phyloP scores from a whole-genome alignment of 257 asterid genomes.

The Salvia splendens region DNA sequence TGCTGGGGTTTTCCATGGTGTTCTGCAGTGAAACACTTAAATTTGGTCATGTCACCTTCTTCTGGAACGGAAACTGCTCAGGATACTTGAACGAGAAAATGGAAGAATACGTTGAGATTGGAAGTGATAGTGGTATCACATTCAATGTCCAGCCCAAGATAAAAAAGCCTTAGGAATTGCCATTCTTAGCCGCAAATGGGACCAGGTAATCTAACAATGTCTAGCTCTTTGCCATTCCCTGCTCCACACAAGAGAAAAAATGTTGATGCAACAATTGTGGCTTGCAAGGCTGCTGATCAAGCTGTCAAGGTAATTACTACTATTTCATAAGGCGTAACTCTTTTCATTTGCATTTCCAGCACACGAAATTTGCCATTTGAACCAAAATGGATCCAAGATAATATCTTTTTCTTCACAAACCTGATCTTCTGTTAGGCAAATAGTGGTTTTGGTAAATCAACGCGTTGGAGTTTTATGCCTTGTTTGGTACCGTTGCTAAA shows the following conservation, averaged over 20 bases:
- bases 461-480: too few species aligned
- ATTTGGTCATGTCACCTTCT: conserved; percentile 94
- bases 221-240: conserved; percentile 8
- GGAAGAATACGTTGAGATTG: conserved; percentile 95
- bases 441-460: too few species aligned
- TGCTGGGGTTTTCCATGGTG: background rate
- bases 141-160: conserved; percentile 91
- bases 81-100: conserved; percentile 69
- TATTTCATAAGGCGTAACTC: background rate
- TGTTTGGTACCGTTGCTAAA: too few species aligned
- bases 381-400: background rate
- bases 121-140: conserved; percentile 87
- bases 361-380: background rate
- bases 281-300: conserved; percentile 91
- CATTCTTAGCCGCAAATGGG: conserved; percentile 76
- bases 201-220: conserved; percentile 61
- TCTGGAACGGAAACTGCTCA: conserved; percentile 98
- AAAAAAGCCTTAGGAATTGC: conserved; percentile 96
- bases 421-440: background rate
- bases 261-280: conserved; percentile 84
- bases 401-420: background rate
- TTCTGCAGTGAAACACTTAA: conserved; percentile 87
- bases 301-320: conserved; percentile 88
- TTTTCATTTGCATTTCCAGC: background rate
- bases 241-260: conserved; percentile 39